Percentiles rank a stretch among this genome's conserved stretches.
These are phyloP conservation scores for Rhodotorula sp. DNA, from an alignment of 1,284 basidiomycete genomes.

Conservation along the genomic window DNA sequence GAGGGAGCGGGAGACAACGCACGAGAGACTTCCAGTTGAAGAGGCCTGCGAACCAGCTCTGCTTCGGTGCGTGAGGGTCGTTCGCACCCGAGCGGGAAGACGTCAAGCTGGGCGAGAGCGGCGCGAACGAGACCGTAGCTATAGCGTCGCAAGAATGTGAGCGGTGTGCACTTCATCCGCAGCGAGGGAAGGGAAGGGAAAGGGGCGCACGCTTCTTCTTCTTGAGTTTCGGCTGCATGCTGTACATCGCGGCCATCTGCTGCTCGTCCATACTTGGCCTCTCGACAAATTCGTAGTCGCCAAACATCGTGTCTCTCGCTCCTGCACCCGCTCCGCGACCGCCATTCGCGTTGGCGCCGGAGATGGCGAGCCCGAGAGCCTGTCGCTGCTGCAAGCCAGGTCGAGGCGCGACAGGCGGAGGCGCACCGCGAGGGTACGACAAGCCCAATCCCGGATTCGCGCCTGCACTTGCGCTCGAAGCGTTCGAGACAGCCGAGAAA, in stretches of 20 bases:
- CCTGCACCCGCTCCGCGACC: no score
- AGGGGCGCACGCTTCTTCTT: conserved; percentile 35
- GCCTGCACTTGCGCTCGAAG: not conserved
- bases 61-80: conserved; percentile 53
- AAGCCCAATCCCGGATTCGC: conserved; percentile 18
- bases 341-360: not conserved
- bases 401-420: conserved; percentile 25
- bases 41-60: conserved; percentile 82
- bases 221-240: conserved; percentile 23
- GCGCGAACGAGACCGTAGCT: conserved; percentile 38
- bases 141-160: no score
- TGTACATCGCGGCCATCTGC: conserved; percentile 12
- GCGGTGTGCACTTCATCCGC: no score
- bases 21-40: conserved; percentile 71
- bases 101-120: conserved; percentile 20
- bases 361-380: conserved; percentile 15
- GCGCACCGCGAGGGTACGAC: conserved; percentile 3
- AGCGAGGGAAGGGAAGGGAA: not conserved
- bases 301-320: conserved; percentile 1
- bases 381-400: conserved; percentile 16
- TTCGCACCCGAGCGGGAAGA: conserved; percentile 16
- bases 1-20: not conserved
- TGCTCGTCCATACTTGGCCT: conserved; percentile 34
- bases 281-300: conserved; percentile 34
- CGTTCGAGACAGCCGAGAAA: not conserved